Evolutionary conservation across 306 rosid species (phyloP).

Genomic region (Geum urbanum): DNA sequence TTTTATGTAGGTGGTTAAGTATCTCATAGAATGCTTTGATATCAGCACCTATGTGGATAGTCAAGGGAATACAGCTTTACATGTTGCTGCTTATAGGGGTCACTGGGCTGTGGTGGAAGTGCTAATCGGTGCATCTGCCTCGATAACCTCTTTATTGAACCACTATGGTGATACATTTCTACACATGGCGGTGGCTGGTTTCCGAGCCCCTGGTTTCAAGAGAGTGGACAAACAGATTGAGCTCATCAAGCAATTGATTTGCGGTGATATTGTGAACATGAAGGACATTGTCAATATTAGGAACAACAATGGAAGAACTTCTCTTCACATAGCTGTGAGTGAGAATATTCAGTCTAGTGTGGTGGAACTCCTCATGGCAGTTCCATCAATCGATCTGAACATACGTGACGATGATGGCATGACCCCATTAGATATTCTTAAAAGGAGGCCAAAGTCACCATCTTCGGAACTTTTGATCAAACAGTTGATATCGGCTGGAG

Average conservation of each 20-base stretch:
- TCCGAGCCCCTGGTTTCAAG: slow-evolving; percentile 72
- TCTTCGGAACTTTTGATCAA: slow-evolving; percentile 75
- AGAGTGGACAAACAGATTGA: slow-evolving; percentile 69
- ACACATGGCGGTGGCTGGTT: slow-evolving; percentile 87
- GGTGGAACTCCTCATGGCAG: slow-evolving; percentile 66
- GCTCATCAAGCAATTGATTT: slow-evolving; percentile 52
- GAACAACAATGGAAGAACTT: slow-evolving; percentile 82
- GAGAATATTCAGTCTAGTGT: slow-evolving; percentile 52
- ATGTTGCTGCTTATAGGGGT: slow-evolving; percentile 73
- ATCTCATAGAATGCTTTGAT: slow-evolving; percentile 52
- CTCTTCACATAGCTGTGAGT: slow-evolving; percentile 65
- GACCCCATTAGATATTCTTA: slow-evolving; percentile 80
- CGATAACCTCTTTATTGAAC: slow-evolving; percentile 42
- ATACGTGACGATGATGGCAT: slow-evolving; percentile 54
- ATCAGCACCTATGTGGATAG: slow-evolving; percentile 55
- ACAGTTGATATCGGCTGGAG: slow-evolving; percentile 65
- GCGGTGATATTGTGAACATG: slow-evolving; percentile 34
- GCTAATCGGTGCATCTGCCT: slow-evolving; percentile 52
- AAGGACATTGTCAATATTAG: slow-evolving; percentile 50
- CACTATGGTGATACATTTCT: slow-evolving; percentile 77
- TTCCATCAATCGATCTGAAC: slow-evolving; percentile 61
- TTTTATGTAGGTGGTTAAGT: slow-evolving; percentile 62
- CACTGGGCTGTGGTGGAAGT: slow-evolving; percentile 56
- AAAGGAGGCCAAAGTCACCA: slow-evolving; percentile 49
- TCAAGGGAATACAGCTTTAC: slow-evolving; percentile 78